Conservation (phyloP, 148 eudicot genomes). For the Diospyros kaki region DNA sequence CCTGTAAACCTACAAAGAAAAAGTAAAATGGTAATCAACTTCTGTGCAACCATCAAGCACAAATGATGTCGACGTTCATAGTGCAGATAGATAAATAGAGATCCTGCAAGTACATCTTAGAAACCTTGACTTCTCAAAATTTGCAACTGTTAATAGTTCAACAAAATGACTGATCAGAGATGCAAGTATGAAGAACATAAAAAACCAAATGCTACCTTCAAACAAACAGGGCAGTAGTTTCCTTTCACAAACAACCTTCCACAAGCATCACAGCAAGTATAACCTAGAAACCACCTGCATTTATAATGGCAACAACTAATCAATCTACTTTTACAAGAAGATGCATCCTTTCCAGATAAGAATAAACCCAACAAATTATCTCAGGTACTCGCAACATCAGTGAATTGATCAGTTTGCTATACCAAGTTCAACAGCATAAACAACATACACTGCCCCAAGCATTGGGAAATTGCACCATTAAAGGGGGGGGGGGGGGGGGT, state of each 20-base stretch:
- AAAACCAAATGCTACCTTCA: constrained; percentile 55
- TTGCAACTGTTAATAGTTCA: neutral
- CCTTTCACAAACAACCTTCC: constrained; percentile 97
- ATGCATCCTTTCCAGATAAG: neutral
- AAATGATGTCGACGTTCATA: neutral
- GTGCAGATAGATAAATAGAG: constrained; percentile 1
- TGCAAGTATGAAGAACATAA: neutral
- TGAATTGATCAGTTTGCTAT: neutral
- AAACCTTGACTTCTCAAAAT: neutral
- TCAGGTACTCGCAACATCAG: neutral
- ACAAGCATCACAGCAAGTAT: constrained; percentile 98
- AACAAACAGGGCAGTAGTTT: constrained; percentile 92
- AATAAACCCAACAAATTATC: neutral
- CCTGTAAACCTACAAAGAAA: constrained; percentile 72
- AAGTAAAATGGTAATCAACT: constrained; percentile 12
- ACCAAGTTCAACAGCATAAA: neutral
- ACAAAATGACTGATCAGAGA: neutral
- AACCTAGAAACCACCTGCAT: constrained; percentile 95
- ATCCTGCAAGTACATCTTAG: neutral
- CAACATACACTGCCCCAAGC: neutral
- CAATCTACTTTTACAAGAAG: neutral
- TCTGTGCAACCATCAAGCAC: neutral
- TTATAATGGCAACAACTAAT: constrained; percentile 6
- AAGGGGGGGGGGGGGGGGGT: no score
- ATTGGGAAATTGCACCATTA: neutral